These are phyloP conservation scores for Xylaria sp. DNA, from an alignment of 2,329 filamentous ascomycete species.

Conservation along the genomic window DNA sequence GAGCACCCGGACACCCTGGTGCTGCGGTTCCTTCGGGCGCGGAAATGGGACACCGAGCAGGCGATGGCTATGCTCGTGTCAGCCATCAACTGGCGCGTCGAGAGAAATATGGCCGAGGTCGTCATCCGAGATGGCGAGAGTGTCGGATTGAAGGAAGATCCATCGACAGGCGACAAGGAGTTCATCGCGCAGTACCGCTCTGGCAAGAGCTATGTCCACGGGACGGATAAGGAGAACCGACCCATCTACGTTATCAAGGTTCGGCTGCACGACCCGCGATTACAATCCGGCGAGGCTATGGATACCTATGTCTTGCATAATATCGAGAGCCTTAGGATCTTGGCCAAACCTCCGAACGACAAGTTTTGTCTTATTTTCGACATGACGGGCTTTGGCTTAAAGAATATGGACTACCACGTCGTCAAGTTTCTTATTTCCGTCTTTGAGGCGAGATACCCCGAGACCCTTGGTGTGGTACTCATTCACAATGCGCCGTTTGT, in stretches of 20 bases:
- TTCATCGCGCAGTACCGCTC: constrained; percentile 35
- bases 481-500: constrained; percentile 38
- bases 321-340: constrained; percentile 30
- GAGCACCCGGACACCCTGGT: constrained; percentile 34
- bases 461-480: constrained; percentile 33
- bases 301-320: constrained; percentile 34
- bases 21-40: constrained; percentile 36
- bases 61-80: constrained; percentile 33
- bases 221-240: constrained; percentile 21
- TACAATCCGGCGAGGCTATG: constrained; percentile 29
- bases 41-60: constrained; percentile 33
- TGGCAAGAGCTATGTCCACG: constrained; percentile 34
- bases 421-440: constrained; percentile 32
- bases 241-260: constrained; percentile 30
- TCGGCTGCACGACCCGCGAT: constrained; percentile 25
- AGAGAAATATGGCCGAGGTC: constrained; percentile 16
- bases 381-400: constrained; percentile 33
- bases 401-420: constrained; percentile 36
- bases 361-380: constrained; percentile 35
- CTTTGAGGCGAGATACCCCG: constrained; percentile 36
- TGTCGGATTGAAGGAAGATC: constrained; percentile 18
- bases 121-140: constrained; percentile 28
- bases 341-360: constrained; percentile 12
- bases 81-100: constrained; percentile 31
- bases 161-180: constrained; percentile 25